Base-by-base conservation (phyloP, 371 early-diverging fungal species). In the Nematocida sp. region DNA sequence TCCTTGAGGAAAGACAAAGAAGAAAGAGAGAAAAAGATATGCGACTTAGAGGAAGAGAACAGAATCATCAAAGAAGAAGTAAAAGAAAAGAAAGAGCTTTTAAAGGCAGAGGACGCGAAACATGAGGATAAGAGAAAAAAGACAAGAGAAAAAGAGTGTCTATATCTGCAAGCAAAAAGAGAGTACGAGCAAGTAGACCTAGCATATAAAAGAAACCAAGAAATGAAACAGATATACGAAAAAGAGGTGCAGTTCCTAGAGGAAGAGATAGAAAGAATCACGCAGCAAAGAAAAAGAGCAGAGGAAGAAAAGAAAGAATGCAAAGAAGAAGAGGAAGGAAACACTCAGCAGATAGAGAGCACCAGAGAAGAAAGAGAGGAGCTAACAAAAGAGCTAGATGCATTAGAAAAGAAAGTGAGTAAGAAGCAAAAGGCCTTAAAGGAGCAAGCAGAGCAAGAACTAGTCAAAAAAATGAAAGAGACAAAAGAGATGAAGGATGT, bases 221-320 rank as follows among this genome's bases (percentile, higher is more conserved):
- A 66, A 80, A 86, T 28, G 93, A 80, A 83, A 2, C 93, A 93
- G 0, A 92, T 94, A 47, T 87, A 90, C 79, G 87, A 87, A 82
- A 79, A 86, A 35, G 49, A 47, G 39, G 5, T n/a, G 18, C 28
- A 49, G 20, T 1, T 2, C 16, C 54, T 49, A 25, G 25, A 23
- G n/a, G 23, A 11, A 47, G 59, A 77, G 32, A 38, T 64, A 48
- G 77, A 57, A 28, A 16, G 33, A 1, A 7, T 9, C 1, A 39
- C 3, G 45, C 26, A 61, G 50, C 56, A 20, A 1, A 33, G 56
- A 30, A 71, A 63, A 1, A 64, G 50, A 20, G 20, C 30, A 4
- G 33, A 32, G 18, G 50, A 56, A 11, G 5, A 42, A 3, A 55
- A 64, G 33, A 65, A 76, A 55, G 63, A 51, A 47, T 49, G 7